Base-by-base conservation (phyloP, 768 basidiomycete genomes). In the Kwoniella sp. region DNA sequence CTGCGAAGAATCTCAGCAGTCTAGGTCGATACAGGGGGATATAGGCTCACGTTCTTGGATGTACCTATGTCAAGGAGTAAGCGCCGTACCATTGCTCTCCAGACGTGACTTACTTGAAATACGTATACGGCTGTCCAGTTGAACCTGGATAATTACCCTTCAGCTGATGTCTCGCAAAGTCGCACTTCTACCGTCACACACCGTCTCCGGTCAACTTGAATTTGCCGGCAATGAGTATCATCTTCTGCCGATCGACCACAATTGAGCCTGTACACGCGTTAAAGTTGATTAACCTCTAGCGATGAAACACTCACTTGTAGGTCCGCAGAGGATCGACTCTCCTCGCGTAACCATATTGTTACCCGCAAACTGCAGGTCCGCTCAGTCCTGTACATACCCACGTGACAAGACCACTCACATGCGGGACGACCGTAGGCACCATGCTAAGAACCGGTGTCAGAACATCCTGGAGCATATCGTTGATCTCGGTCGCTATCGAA, bases 131-230 rank as follows among this genome's bases (percentile, higher is more conserved):
- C 22, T 87, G 89, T 10, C 89, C 89, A 14, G 82, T 82, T n/a
- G 90, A 91, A 22, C 89, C 87, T 86, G 36, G n/a, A n/a, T n/a
- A n/a, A n/a, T n/a, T n/a, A n/a, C n/a, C n/a, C n/a, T n/a, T n/a
- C n/a, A n/a, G n/a, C n/a, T n/a, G n/a, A n/a, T n/a, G n/a, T n/a
- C n/a, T n/a, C n/a, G n/a, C n/a, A n/a, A n/a, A n/a, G n/a, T n/a
- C n/a, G n/a, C n/a, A n/a, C n/a, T n/a, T n/a, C n/a, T n/a, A n/a
- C n/a, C n/a, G n/a, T n/a, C 53, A 51, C 61, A 37, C 62, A 82
- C 90, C 92, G 74, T 95, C 92, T 10, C 92, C 92, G 5, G 89
- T 90, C 59, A 84, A 88, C 75, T 96, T 96, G 88, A 88, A 98
- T 83, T 90, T 71, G 12, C 75, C 75, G 33, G 66, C 64, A 36